These are phyloP conservation scores for Backusella circina DNA, from an alignment of 192 early-diverging fungal genomes.

Conservation along the genomic window DNA sequence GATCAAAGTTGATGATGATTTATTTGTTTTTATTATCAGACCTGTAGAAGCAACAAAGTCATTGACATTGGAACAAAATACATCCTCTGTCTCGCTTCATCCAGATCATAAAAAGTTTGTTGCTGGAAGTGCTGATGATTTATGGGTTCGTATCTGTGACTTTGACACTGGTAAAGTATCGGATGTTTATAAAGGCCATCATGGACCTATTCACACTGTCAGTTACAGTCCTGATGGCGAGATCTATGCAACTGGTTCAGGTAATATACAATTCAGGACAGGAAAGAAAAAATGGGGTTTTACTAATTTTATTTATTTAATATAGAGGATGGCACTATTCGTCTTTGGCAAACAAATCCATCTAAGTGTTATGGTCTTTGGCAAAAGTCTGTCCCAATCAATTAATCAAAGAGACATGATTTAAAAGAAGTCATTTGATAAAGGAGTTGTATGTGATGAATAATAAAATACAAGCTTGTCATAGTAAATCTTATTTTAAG, in stretches of 20 bases:
- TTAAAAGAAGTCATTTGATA: neutral
- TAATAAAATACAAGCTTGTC: neutral
- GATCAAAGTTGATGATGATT: neutral
- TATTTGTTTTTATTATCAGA: neutral
- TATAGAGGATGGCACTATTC: conserved; percentile 84
- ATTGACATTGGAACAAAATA: conserved; percentile 57
- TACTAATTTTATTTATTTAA: neutral
- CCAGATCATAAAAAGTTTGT: conserved; percentile 77
- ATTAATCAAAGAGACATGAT: neutral
- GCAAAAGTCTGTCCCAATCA: conserved; percentile 44
- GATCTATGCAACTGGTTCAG: conserved; percentile 84
- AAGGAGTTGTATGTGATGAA: neutral
- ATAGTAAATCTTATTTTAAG: too few relatives aligned
- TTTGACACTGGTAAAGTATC: conserved; percentile 73
- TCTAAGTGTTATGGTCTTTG: conserved; percentile 81
- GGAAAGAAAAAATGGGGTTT: too few relatives aligned
- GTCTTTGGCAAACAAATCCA: conserved; percentile 86
- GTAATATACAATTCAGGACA: too few relatives aligned
- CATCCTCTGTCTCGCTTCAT: conserved; percentile 80
- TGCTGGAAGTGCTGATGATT: conserved; percentile 73
- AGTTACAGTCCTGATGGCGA: conserved; percentile 92
- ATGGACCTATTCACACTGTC: conserved; percentile 85
- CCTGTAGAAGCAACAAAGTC: conserved; percentile 43
- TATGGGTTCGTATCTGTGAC: conserved; percentile 84
- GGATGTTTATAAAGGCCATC: conserved; percentile 88